Evolutionary conservation across 148 eudicot genomes (phyloP).

Genomic region (Tetragonia tetragonoides): DNA sequence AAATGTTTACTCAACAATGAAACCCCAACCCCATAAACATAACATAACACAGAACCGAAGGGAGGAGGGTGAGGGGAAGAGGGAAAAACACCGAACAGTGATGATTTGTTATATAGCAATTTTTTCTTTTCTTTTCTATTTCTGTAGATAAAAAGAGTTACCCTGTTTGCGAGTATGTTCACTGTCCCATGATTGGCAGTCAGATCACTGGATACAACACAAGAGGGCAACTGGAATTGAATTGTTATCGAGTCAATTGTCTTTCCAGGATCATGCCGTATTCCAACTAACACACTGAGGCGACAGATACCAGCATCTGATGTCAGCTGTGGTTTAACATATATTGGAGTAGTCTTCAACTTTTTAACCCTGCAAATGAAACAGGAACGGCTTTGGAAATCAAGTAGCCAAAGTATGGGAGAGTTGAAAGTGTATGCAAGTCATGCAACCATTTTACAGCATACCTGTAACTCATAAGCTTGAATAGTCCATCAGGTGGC

Average conservation of each 20-base stretch:
- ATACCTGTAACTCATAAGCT: constrained; percentile 98
- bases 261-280: constrained; percentile 85
- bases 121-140: too few species aligned
- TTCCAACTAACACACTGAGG: constrained; percentile 77
- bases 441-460: constrained; percentile 12
- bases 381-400: not conserved
- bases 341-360: constrained; percentile 80
- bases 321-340: constrained; percentile 88
- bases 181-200: constrained; percentile 81
- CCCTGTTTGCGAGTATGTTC: constrained; percentile 83
- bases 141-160: constrained; percentile 13
- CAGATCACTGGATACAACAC: constrained; percentile 71
- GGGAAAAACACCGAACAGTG: not conserved
- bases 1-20: not conserved
- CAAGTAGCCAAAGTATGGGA: constrained; percentile 10
- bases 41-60: not conserved
- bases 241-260: constrained; percentile 73
- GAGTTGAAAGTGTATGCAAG: not conserved
- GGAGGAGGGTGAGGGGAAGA: not conserved
- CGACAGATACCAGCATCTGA: constrained; percentile 90
- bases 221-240: constrained; percentile 69
- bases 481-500: constrained; percentile 95
- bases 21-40: too few species aligned
- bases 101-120: too few species aligned
- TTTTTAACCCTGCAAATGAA: constrained; percentile 62